phyloP scores from a whole-genome alignment of 768 basidiomycete genomes.

The Obba rivulosa region DNA sequence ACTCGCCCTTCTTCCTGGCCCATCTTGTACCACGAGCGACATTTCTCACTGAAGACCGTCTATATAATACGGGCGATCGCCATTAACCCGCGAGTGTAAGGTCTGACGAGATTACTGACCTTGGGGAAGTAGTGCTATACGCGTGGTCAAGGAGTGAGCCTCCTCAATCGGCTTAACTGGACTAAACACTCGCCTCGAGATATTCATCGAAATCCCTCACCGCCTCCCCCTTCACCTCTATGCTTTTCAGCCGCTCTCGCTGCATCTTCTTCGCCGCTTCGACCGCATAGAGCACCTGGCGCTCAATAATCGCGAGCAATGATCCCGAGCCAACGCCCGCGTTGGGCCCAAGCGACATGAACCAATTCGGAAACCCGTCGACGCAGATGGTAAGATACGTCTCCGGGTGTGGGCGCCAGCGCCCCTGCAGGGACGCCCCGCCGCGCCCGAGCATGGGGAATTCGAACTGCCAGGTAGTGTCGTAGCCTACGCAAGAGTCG shows the following conservation, averaged over 20 bases:
- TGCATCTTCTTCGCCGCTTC: constrained; percentile 54
- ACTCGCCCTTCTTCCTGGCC: constrained; percentile 55
- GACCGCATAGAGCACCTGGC: constrained; percentile 53
- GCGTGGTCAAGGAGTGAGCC: too few species aligned
- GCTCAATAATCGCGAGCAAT: constrained; percentile 49
- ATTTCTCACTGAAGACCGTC: constrained; percentile 56
- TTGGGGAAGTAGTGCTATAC: constrained; percentile 41
- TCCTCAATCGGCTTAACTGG: too few species aligned
- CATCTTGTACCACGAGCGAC: constrained; percentile 60
- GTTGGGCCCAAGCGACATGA: constrained; percentile 53
- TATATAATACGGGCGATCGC: constrained; percentile 13
- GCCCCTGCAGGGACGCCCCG: constrained; percentile 47
- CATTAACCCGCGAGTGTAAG: not conserved
- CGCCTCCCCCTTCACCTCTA: constrained; percentile 54
- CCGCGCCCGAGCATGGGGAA: constrained; percentile 51
- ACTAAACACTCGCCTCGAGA: constrained; percentile 37
- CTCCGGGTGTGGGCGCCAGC: constrained; percentile 47
- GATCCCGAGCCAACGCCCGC: constrained; percentile 50
- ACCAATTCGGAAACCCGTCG: constrained; percentile 69
- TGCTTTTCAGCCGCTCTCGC: constrained; percentile 55
- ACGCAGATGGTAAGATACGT: constrained; percentile 56
- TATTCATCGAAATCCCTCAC: constrained; percentile 59
- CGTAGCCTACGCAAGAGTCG: constrained; percentile 39
- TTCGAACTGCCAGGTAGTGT: constrained; percentile 41
- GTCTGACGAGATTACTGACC: constrained; percentile 25